Evolutionary conservation across 352 stramenopile genomes (phyloP).

Genomic region (Phytophthora ohioensis): DNA sequence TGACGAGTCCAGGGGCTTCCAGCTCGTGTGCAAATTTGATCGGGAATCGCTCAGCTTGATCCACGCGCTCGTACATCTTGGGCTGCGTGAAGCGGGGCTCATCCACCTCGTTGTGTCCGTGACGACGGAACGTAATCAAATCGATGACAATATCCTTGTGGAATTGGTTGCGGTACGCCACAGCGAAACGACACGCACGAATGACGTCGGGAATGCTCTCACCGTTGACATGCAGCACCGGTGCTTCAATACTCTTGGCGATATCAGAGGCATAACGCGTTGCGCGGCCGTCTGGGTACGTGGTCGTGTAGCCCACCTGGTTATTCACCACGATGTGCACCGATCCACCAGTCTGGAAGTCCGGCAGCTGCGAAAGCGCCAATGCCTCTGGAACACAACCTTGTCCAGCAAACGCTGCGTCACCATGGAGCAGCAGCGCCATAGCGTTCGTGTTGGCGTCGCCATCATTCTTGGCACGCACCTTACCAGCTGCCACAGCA

Average conservation of each 20-base stretch:
- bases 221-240: constrained; percentile 91
- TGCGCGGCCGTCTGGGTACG: constrained; percentile 76
- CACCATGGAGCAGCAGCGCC: constrained; percentile 87
- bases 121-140: constrained; percentile 82
- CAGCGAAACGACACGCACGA: constrained; percentile 73
- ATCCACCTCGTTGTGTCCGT: constrained; percentile 93
- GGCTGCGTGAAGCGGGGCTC: constrained; percentile 91
- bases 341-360: constrained; percentile 79
- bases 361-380: constrained; percentile 78
- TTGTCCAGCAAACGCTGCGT: constrained; percentile 88
- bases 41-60: constrained; percentile 69
- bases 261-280: constrained; percentile 89
- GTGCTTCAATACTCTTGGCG: constrained; percentile 82
- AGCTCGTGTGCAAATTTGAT: constrained; percentile 79
- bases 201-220: constrained; percentile 85
- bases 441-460: constrained; percentile 60
- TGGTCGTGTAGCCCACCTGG: constrained; percentile 92
- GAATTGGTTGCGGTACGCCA: constrained; percentile 87
- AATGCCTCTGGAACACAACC: constrained; percentile 85
- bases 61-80: constrained; percentile 86
- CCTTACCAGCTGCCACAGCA: constrained; percentile 83
- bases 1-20: constrained; percentile 62
- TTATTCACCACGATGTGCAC: constrained; percentile 93
- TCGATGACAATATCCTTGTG: constrained; percentile 90
- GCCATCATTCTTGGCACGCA: constrained; percentile 81